Percentiles rank a stretch among this genome's conserved stretches.
These are phyloP conservation scores for Marvania coccoides DNA, from an alignment of 139 green algal genomes.

Conservation along the genomic window DNA sequence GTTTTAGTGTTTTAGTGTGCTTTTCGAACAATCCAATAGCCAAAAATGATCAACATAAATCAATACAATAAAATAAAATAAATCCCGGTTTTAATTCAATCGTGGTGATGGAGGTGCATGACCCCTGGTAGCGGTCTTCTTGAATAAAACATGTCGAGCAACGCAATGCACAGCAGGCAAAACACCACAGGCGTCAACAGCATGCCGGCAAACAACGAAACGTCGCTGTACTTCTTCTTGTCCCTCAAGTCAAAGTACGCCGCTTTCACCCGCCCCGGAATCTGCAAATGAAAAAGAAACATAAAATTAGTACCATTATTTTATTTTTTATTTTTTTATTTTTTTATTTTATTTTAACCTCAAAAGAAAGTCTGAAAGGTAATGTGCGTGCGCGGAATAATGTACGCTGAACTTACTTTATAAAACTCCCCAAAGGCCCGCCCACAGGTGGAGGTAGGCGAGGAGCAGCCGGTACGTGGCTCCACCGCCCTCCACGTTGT, in stretches of 20 bases:
- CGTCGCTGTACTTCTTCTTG: slow-evolving; percentile 11
- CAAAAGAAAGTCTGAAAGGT: no score
- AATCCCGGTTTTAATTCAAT: neutral
- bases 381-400: no score
- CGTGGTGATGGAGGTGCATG: neutral
- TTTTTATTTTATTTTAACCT: no score
- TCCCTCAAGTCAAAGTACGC: neutral
- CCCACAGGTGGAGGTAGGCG: slow-evolving; percentile 16
- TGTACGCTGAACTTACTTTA: neutral
- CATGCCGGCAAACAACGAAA: slow-evolving; percentile 13
- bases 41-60: slow-evolving; percentile 1
- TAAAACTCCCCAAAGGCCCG: slow-evolving; percentile 1
- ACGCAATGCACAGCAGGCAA: neutral
- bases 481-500: neutral
- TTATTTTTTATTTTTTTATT: no score
- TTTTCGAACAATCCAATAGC: neutral
- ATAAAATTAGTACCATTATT: no score
- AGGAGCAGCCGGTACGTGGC: slow-evolving; percentile 19
- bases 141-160: neutral
- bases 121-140: neutral
- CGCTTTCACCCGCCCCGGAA: neutral
- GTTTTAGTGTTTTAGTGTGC: neutral
- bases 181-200: slow-evolving; percentile 17
- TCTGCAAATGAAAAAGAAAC: no score
- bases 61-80: neutral